Evolutionary conservation across 805 yeast species (phyloP), one percentile per base, ranked within the genome.

Genomic region (Yamadazyma paraphyllophila): DNA sequence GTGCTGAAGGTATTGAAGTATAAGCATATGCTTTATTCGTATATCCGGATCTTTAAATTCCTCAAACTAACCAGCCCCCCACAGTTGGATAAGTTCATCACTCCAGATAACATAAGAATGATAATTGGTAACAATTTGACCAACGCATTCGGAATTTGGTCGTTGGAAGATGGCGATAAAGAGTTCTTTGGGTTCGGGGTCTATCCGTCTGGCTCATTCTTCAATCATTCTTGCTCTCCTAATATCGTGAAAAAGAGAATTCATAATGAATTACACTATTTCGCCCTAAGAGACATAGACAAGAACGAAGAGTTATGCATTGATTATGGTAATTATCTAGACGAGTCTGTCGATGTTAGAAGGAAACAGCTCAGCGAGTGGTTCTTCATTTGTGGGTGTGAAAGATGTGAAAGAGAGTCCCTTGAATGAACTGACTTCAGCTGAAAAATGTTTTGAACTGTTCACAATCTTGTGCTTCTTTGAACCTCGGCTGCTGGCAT

Each of bases 131-230:
- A 74, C 33, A 84, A 82, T 51, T 75, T 81, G 41, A 83, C 85
- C 12, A 83, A 83, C 56, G 83, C 88, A 0, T 83, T 83, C 60
- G 88, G 88, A 1, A 79, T 82, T 16, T 81, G 88, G 85, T 79
- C 82, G 40, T 60, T 58, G 8, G 47, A 51, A 9, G 47, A 64
- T 2, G 61, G 52, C 6, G 74, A 73, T 32, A 59, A 60, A 27
- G 84, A 80, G 47, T 81, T 76, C 51, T 67, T 81, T 41, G 89
- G 89, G 0, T 80, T 80, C 50, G 73, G 78, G 32, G 71, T 83
- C 2, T 78, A 71, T 47, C 85, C 88, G 0, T 73, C 76, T 25
- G 87, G 83, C 0, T 83, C 88, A 2, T 82, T 68, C 53, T 83
- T 83, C 70, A 83, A 83, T 55, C 88, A 83, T 58, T 78, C 85